These are phyloP conservation scores for Phallus indusiatus DNA, from an alignment of 768 basidiomycete species.

Conservation along the genomic window DNA sequence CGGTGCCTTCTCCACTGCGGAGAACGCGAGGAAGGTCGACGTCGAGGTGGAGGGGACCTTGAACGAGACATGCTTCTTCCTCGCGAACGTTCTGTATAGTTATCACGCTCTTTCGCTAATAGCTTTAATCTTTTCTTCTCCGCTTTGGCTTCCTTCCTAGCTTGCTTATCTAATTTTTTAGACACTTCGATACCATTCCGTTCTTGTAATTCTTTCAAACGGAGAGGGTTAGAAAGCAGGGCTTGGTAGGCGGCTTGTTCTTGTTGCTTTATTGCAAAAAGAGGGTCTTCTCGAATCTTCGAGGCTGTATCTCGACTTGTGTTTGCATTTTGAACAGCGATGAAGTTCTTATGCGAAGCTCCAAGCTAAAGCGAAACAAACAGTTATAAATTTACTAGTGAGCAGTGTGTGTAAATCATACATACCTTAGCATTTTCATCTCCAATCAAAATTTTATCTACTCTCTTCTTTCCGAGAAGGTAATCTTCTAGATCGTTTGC, in stretches of 20 bases:
- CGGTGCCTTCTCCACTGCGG: conserved; percentile 17
- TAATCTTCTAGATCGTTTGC: conserved; percentile 94
- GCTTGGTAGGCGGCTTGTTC: conserved; percentile 90
- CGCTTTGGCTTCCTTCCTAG: conserved; percentile 34
- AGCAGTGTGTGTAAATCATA: conserved; percentile 19
- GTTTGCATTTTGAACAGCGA: conserved; percentile 93
- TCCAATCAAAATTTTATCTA: conserved; percentile 89
- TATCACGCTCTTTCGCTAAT: conserved; percentile 27
- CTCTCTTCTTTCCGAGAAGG: conserved; percentile 92
- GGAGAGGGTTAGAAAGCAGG: conserved; percentile 77
- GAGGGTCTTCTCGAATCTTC: conserved; percentile 93
- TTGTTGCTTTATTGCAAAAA: conserved; percentile 96
- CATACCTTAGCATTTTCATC: conserved; percentile 85
- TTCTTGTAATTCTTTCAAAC: conserved; percentile 72
- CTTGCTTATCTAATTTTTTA: conserved; percentile 31
- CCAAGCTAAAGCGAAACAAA: conserved; percentile 45
- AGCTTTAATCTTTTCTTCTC: conserved; percentile 30
- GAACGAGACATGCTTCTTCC: conserved; percentile 24
- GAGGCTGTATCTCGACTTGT: conserved; percentile 76
- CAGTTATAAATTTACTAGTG: conserved; percentile 7
- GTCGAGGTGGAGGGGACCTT: conserved; percentile 20
- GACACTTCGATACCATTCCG: conserved; percentile 64
- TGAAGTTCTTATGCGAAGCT: conserved; percentile 85
- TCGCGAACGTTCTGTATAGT: conserved; percentile 10
- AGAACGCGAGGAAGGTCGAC: conserved; percentile 40